Base-by-base conservation (phyloP, 2,329 filamentous ascomycete genomes). In the Aspergillus candidus region DNA sequence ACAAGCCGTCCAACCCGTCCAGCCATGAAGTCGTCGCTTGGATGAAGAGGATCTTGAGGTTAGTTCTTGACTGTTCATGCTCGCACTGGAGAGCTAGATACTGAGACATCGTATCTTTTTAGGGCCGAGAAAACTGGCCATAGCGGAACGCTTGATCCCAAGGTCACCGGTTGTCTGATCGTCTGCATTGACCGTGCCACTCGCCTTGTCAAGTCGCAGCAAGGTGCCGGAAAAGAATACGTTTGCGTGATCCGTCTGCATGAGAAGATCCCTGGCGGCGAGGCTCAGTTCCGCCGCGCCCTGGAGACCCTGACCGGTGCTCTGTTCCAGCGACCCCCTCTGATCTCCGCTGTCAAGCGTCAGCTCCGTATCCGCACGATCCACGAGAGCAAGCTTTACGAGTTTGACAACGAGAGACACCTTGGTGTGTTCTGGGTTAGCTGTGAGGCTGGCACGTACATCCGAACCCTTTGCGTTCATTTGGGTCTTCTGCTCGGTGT, bases 361-460 rank as follows among this genome's bases (percentile, higher is more conserved):
- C 91, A 97, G 76, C 82, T 98, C 50, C 90, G 93, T 79, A 94
- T 98, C 71, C 84, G 93, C 72, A 96, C 91, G 51, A 95, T 98
- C 59, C 86, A 97, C 76, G 89, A 97, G 73, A 94, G 85, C 80
- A 94, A 94, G 75, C 78, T 97, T 43, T 77, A 88, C 66, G 93
- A 98, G 75, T 98, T 97, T 66, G 93, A 98, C 76, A 97, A 98
- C 66, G 91, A 97, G 63, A 84, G 93, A 60, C 90, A 97, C 69
- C 80, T 98, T 32, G 93, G 87, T 70, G 91, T 97, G 44, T 98
- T 98, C 80, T 97, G 93, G 91, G 93, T 97, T 59, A 94, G 88
- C 72, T 98, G 93, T 72, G 93, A 98, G 73, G 93, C 89, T 46
- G 93, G 93, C 68, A 98, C 93, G 53, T 98, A 98, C 71, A 97